Evolutionary conservation across 768 basidiomycete genomes (phyloP).

Genomic region (Russula compacta): DNA sequence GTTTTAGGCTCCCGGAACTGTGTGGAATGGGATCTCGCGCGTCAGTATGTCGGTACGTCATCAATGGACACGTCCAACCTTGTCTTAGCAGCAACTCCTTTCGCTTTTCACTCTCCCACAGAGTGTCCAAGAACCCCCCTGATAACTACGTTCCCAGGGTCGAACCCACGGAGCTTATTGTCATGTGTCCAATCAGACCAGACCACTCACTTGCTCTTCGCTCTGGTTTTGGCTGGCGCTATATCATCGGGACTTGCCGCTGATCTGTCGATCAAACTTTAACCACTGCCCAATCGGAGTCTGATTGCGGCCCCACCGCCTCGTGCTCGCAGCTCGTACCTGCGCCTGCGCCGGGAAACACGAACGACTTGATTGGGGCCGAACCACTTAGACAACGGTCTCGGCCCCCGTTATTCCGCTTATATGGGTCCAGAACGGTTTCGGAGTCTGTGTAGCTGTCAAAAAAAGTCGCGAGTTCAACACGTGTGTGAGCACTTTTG

Average conservation of each 20-base stretch:
- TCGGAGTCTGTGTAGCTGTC: not conserved
- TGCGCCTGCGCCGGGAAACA: not conserved
- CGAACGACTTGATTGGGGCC: no score
- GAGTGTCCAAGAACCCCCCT: not conserved
- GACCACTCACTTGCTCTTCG: no score
- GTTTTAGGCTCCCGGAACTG: not conserved
- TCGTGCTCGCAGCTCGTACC: not conserved
- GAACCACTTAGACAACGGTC: not conserved
- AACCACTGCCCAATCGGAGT: not conserved
- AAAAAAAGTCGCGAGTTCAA: not conserved
- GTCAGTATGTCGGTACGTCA: not conserved
- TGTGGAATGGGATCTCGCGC: not conserved
- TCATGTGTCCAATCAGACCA: not conserved
- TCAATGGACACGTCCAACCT: not conserved
- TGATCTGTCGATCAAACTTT: not conserved
- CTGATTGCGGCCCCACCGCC: not conserved
- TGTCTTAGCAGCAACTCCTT: not conserved
- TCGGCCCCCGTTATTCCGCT: not conserved
- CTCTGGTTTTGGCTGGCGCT: not conserved
- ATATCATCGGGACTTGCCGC: not conserved
- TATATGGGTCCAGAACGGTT: not conserved
- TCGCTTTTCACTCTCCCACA: not conserved
- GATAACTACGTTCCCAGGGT: not conserved
- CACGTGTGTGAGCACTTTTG: not conserved
- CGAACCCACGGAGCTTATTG: not conserved